These are phyloP conservation scores for Thermochaetoides dissita DNA, from an alignment of 2,329 filamentous ascomycete genomes.

Conservation along the genomic window DNA sequence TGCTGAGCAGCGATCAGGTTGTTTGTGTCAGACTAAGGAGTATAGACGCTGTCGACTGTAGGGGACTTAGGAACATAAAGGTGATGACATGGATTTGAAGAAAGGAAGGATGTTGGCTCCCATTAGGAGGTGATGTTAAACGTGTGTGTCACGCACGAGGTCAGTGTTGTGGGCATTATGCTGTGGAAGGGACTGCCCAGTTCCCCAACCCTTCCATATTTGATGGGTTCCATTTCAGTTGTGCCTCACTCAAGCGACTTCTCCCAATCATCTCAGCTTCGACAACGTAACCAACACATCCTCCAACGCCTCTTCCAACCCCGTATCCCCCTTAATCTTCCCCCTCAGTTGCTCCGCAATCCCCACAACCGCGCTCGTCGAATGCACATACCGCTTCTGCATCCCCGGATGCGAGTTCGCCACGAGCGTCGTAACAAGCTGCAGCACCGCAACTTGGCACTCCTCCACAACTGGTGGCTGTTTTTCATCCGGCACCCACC, in stretches of 20 bases:
- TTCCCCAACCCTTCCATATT: too few relatives aligned
- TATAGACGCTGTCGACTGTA: too few relatives aligned
- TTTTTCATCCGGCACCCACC: slow-evolving; percentile 24
- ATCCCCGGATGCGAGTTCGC: slow-evolving; percentile 30
- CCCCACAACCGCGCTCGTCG: slow-evolving; percentile 35
- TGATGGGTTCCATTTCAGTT: too few relatives aligned
- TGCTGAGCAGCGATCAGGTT: too few relatives aligned
- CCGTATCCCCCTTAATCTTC: slow-evolving; percentile 18
- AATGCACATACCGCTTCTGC: slow-evolving; percentile 36
- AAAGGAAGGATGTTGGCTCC: too few relatives aligned
- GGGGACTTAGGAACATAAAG: too few relatives aligned
- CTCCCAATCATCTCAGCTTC: slow-evolving; percentile 10
- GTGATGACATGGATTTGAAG: too few relatives aligned
- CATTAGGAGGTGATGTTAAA: too few relatives aligned
- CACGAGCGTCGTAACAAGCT: slow-evolving; percentile 41
- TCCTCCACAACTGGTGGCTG: slow-evolving; percentile 25
- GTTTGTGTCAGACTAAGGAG: too few relatives aligned
- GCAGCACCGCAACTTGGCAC: slow-evolving; percentile 38
- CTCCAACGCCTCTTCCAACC: slow-evolving; percentile 29
- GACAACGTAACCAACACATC: slow-evolving; percentile 24
- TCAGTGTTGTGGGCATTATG: too few relatives aligned
- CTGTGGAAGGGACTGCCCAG: too few relatives aligned
- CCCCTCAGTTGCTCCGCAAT: slow-evolving; percentile 29
- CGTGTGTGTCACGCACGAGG: too few relatives aligned
- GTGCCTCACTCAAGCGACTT: neutral